Evolutionary conservation across 2,329 filamentous ascomycete species (phyloP), one percentile per base, ranked within the genome.

Genomic region (Rachicladosporium sp.): DNA sequence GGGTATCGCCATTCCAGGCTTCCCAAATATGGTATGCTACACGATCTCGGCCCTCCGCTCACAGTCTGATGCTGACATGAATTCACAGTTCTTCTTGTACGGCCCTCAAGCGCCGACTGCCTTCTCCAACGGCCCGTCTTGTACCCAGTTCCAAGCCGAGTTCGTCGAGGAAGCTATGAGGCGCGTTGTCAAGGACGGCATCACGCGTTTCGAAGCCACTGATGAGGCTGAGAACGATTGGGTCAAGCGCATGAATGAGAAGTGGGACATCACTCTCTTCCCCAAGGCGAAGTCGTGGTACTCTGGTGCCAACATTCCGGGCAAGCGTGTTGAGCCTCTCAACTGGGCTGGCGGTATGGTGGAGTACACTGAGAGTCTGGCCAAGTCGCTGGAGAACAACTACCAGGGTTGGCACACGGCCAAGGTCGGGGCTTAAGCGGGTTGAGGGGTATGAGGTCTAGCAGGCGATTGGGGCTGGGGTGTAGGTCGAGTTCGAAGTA

Each of bases 341-440:
- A 67, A 60, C 35, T 68, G 59, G 47, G 55, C 63, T 7, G 64
- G 65, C 5, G 65, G 65, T 0, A 54, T 66, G 65, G 30, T 49
- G 9, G 46, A 31, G 35, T 55, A 55, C 35, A 42, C 47, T 10
- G 43, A 51, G 9, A 41, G 42, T n/a, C 37, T 54, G 40, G 45
- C 53, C 23, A 47, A 46, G 42, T 50, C 45, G 13, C 46, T 56
- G 37, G 51, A 54, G 33, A 55, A 56, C 34, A 41, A 50, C 35
- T 55, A 50, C 30, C 53, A 56, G 44, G 50, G 50, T 10, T 55
- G 52, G 51, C 42, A 50, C 21, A 23, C 21, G 21, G 21, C 21
- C 6, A 23, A 23, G 21, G 21, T 23, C 6, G 21, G 21, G 4
- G 21, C 21, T 6, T 23, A 23, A 23, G 21, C 21, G 21, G 21